Percentiles rank a stretch among this genome's conserved stretches.
Conservation (phyloP, 768 basidiomycete species). For the Tulasnella sp. region DNA sequence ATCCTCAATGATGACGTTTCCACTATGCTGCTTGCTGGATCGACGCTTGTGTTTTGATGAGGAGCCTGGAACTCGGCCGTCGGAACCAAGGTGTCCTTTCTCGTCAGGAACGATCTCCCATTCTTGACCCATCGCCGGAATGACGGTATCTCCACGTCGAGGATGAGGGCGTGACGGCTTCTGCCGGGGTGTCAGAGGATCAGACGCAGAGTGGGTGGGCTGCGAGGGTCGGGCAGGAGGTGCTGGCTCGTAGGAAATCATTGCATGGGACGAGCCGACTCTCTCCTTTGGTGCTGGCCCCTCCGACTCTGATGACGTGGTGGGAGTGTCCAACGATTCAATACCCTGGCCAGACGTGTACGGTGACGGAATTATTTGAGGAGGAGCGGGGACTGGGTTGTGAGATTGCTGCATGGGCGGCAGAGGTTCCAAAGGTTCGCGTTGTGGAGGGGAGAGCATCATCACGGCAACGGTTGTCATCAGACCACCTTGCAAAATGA, state of each 20-base stretch:
- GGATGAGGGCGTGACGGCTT: constrained; percentile 12
- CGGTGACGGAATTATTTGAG: constrained; percentile 13
- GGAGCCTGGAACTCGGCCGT: not conserved
- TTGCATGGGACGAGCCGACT: constrained; percentile 13
- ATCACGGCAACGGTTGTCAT: constrained; percentile 19
- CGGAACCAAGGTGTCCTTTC: not conserved
- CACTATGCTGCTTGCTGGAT: constrained; percentile 29
- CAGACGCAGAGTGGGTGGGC: constrained; percentile 23
- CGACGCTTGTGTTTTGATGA: constrained; percentile 8
- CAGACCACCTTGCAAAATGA: constrained; percentile 3
- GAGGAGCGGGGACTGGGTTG: constrained; percentile 17
- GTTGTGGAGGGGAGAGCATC: constrained; percentile 18
- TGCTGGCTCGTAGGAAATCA: constrained; percentile 19
- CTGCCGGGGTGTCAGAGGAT: not conserved
- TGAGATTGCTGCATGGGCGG: constrained; percentile 10
- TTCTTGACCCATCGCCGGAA: constrained; percentile 23
- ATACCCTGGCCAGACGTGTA: constrained; percentile 19
- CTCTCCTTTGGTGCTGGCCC: constrained; percentile 3
- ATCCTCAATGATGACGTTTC: constrained; percentile 9
- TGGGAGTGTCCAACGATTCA: not conserved
- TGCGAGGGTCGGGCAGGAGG: constrained; percentile 15
- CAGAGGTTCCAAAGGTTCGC: constrained; percentile 1
- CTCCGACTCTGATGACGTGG: constrained; percentile 9
- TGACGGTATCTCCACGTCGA: constrained; percentile 25
- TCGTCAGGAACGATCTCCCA: constrained; percentile 24